These are phyloP conservation scores for Linnemannia exigua DNA, from an alignment of 192 early-diverging fungal genomes.

Conservation along the genomic window DNA sequence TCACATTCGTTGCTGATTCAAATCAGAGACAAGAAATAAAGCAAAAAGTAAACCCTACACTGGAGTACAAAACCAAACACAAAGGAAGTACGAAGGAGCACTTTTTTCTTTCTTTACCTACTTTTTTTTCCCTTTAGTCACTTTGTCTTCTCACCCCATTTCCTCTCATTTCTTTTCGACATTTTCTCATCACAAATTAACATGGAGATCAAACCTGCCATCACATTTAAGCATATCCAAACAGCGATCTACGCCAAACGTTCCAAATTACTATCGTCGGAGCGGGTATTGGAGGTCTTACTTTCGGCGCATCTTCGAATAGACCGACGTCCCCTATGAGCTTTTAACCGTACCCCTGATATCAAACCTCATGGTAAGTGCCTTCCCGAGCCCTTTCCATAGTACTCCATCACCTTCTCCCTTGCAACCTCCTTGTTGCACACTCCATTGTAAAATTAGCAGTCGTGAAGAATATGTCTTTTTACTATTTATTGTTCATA, in stretches of 20 bases:
- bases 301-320: neutral
- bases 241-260: neutral
- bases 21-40: no score
- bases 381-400: no score
- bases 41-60: no score
- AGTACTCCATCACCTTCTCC: no score
- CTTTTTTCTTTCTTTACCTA: neutral
- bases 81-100: no score
- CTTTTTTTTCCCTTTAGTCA: no score
- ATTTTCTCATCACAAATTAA: neutral
- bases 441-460: no score
- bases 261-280: conserved; percentile 5
- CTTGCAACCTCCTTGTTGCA: no score
- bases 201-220: neutral
- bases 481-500: no score
- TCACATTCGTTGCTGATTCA: no score
- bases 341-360: neutral
- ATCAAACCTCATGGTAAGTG: conserved; percentile 13
- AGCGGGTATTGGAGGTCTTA: conserved; percentile 8
- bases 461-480: no score
- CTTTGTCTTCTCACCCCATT: neutral
- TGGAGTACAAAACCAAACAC: no score
- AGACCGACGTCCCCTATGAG: neutral
- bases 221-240: neutral
- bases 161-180: neutral